Evolutionary conservation across 2,329 filamentous ascomycete species (phyloP).

Genomic region (Botryotinia globosa): DNA sequence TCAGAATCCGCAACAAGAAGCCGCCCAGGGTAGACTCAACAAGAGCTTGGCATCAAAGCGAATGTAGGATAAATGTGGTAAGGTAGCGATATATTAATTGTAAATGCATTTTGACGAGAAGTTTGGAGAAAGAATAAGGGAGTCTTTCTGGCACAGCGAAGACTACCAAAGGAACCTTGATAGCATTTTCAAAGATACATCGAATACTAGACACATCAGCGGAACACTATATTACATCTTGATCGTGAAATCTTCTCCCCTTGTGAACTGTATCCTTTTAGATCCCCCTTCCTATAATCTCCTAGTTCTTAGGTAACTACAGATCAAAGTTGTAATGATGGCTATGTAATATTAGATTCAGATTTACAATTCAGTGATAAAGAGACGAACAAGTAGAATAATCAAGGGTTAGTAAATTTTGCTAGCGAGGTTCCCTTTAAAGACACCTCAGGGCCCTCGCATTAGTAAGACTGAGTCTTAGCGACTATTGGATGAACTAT

Average conservation of each 20-base stretch:
- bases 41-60: slow-evolving; percentile 19
- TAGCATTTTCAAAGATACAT: not conserved
- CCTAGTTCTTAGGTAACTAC: not conserved
- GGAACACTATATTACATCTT: not conserved
- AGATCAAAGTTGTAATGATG: not conserved
- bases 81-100: not conserved
- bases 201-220: not conserved
- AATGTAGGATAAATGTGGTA: not conserved
- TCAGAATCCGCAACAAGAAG: slow-evolving; percentile 17
- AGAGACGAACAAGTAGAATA: not conserved
- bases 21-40: slow-evolving; percentile 23
- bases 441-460: no score
- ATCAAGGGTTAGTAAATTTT: not conserved
- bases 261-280: not conserved
- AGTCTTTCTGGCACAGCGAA: not conserved
- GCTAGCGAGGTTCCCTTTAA: no score
- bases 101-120: not conserved
- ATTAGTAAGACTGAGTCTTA: not conserved
- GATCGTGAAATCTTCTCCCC: not conserved
- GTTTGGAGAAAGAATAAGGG: not conserved
- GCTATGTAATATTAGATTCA: not conserved
- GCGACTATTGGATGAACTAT: not conserved
- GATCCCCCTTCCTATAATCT: not conserved
- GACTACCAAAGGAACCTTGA: not conserved
- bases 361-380: not conserved